Evolutionary conservation across 2,329 filamentous ascomycete genomes (phyloP).

Genomic region (Cryphonectria radicalis): DNA sequence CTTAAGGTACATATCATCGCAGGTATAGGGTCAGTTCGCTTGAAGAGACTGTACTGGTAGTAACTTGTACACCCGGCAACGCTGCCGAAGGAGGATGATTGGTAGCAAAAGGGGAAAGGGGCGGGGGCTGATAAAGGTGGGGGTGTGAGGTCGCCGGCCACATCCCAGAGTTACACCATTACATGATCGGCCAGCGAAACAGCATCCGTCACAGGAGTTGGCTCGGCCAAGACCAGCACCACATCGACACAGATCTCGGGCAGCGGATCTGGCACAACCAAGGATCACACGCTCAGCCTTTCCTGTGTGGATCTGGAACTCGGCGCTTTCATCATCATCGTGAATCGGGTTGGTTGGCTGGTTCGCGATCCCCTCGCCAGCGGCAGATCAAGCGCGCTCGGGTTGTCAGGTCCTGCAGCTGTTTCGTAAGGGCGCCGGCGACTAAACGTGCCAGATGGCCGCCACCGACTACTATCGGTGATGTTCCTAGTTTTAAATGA

Average conservation of each 20-base stretch:
- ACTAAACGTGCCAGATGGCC: neutral
- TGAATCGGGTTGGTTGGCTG: neutral
- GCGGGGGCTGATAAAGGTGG: neutral
- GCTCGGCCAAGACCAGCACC: constrained; percentile 8
- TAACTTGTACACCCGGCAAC: neutral
- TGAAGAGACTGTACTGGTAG: neutral
- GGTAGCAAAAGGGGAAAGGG: neutral
- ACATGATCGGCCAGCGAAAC: constrained; percentile 23
- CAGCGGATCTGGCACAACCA: neutral
- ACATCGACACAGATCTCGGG: neutral
- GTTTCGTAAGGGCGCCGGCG: neutral
- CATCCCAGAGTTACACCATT: constrained; percentile 23
- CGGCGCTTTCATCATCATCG: neutral
- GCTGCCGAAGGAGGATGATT: neutral
- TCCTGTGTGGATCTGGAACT: neutral
- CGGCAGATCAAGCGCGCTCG: neutral
- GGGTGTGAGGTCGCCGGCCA: constrained; percentile 6
- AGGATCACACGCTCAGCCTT: neutral
- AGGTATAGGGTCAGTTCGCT: too few relatives aligned
- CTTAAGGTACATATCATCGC: too few relatives aligned
- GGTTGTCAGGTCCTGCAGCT: neutral
- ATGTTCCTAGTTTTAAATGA: neutral
- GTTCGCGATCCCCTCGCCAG: neutral
- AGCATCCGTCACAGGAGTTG: constrained; percentile 19
- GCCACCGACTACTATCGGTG: neutral